Conservation (phyloP, 2,329 filamentous ascomycete genomes). For the Epicoccum nigrum region DNA sequence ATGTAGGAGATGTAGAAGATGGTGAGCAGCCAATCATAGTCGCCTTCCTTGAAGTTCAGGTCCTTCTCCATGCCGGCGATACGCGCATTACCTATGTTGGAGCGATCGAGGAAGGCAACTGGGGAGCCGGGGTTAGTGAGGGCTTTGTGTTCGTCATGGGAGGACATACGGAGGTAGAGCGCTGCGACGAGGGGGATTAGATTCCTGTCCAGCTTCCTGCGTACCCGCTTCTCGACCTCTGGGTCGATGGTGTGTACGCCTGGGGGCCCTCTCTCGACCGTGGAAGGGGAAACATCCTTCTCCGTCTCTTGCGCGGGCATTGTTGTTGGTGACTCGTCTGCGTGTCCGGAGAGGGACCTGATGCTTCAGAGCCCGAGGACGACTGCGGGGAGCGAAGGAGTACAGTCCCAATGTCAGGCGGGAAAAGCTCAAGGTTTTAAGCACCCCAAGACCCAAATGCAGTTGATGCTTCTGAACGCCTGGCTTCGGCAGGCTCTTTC, state of each 20-base stretch:
- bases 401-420: background rate
- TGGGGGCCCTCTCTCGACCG: conserved; percentile 10
- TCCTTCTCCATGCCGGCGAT: conserved; percentile 50
- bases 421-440: background rate
- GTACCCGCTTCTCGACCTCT: conserved; percentile 34
- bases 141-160: background rate
- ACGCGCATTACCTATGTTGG: conserved; percentile 50
- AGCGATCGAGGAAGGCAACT: conserved; percentile 41
- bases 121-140: background rate
- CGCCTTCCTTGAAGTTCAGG: conserved; percentile 30
- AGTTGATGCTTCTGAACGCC: background rate
- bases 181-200: conserved; percentile 42
- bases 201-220: conserved; percentile 39
- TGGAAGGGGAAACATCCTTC: conserved; percentile 3
- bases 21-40: conserved; percentile 47
- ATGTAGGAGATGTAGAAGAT: conserved; percentile 51
- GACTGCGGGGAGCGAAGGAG: background rate
- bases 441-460: background rate
- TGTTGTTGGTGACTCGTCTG: background rate
- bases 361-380: background rate
- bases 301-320: background rate
- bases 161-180: conserved; percentile 40
- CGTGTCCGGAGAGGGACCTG: background rate
- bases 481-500: background rate
- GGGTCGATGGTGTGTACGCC: conserved; percentile 16